These are phyloP conservation scores for Xylaria cubensis DNA, from an alignment of 495 filamentous ascomycete genomes.

Conservation along the genomic window DNA sequence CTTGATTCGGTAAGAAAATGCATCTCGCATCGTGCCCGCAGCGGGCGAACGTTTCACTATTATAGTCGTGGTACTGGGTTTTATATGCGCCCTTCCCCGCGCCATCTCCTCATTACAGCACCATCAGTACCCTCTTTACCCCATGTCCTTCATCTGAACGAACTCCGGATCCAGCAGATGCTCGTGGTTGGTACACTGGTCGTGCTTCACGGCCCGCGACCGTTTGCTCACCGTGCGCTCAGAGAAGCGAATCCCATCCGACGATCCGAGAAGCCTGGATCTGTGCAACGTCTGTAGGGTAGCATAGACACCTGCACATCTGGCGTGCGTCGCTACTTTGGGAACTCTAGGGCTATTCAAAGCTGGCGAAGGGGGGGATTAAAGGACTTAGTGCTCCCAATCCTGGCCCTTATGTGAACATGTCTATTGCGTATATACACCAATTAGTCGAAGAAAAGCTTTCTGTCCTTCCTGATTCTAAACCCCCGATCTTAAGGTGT, in stretches of 20 bases:
- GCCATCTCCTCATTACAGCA: background rate
- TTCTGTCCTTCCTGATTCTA: conserved; percentile 9
- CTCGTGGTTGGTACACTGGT: background rate
- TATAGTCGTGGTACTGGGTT: conserved; percentile 18
- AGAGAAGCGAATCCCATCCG: conserved; percentile 1
- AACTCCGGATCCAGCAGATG: conserved; percentile 15
- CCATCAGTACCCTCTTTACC: background rate
- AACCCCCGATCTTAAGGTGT: conserved; percentile 24
- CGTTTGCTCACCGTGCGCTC: conserved; percentile 10
- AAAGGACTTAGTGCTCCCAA: conserved; percentile 13
- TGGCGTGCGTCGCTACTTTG: conserved; percentile 3
- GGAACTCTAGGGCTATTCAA: background rate
- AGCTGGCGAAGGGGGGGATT: conserved; percentile 3
- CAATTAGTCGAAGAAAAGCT: conserved; percentile 10
- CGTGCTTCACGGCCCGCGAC: conserved; percentile 17
- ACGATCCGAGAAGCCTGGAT: conserved; percentile 13
- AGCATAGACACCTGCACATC: conserved; percentile 9
- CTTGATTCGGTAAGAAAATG: conserved; percentile 26
- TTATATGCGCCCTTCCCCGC: conserved; percentile 17
- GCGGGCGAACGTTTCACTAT: conserved; percentile 19
- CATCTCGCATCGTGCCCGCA: conserved; percentile 23
- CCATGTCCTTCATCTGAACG: background rate
- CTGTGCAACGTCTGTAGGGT: conserved; percentile 20
- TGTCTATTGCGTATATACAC: conserved; percentile 8
- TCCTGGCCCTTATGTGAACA: conserved; percentile 18